These are phyloP conservation scores for Aspergillus sclerotiicarbonarius DNA, from an alignment of 495 filamentous ascomycete genomes.

Conservation along the genomic window DNA sequence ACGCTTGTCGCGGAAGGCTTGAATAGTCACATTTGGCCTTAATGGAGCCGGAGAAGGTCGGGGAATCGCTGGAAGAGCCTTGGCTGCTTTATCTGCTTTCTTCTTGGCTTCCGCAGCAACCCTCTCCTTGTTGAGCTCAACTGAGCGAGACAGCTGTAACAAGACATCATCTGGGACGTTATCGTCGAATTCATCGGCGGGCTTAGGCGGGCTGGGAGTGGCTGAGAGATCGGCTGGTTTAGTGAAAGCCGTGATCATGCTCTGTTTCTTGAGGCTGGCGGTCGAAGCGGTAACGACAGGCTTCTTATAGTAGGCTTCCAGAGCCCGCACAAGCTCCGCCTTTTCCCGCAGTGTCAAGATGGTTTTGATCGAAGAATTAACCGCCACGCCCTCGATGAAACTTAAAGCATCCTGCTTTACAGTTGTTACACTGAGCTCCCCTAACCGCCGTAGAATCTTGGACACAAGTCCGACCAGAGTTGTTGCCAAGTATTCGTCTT, in stretches of 20 bases:
- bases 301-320: conserved; percentile 72
- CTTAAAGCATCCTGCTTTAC: conserved; percentile 58
- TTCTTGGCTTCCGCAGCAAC: conserved; percentile 35
- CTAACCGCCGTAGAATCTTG: conserved; percentile 72
- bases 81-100: conserved; percentile 32
- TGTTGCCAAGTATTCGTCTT: conserved; percentile 76
- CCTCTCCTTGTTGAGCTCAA: conserved; percentile 48
- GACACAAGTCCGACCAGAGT: conserved; percentile 65
- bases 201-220: conserved; percentile 31
- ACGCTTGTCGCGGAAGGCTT: conserved; percentile 65
- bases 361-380: conserved; percentile 59
- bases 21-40: conserved; percentile 36
- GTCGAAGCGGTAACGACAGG: conserved; percentile 46
- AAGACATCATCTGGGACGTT: conserved; percentile 41
- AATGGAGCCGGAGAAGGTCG: conserved; percentile 35
- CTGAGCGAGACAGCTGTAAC: conserved; percentile 45
- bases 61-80: conserved; percentile 35
- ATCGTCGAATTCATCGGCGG: conserved; percentile 47
- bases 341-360: conserved; percentile 74
- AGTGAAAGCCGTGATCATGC: conserved; percentile 64
- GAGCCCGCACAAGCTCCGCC: conserved; percentile 73
- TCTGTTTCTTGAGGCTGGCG: conserved; percentile 58
- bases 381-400: conserved; percentile 61
- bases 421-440: conserved; percentile 62
- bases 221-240: conserved; percentile 39